Evolutionary conservation across 768 basidiomycete species (phyloP), one percentile per base, ranked within the genome.

Genomic region (Hygrocybe punicea): DNA sequence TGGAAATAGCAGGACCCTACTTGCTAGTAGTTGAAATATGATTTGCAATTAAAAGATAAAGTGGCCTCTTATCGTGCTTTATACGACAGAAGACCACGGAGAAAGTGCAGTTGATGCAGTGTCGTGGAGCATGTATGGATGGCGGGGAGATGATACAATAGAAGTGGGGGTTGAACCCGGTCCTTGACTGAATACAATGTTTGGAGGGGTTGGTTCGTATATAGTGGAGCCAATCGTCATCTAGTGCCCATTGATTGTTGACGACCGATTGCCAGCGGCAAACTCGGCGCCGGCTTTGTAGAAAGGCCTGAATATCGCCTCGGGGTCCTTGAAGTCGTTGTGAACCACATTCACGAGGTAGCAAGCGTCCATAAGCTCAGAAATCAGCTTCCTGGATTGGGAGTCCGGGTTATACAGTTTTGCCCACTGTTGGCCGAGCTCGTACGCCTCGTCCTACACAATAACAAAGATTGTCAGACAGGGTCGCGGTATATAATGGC

Each of bases 301-400:
- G 80, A 98, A 96, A 2, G 93, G 91, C 63, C 78, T 77, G 70
- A 95, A 98, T 72, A 98, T 95, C 19, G 87, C 87, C 48, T 88
- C 78, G 2, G 85, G 71, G 66, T 89, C 81, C 72, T 91, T 89
- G 84, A 92, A 98, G 70, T 96, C 88, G 74, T 97, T 97, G 72
- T 97, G 93, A 24, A 98, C 95, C 62, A 98, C 88, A 71, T 97
- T 97, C 63, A 97, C 93, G 61, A 98, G 86, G 75, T 84, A 86
- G 59, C 78, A 89, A 1, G 81, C 81, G 57, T 93, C 84, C 87
- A 97, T 91, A 66, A 93, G 71, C 35, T 84, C 81, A 59, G 78
- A 73, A 68, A 97, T 88, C 59, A 95, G 75, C 65, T 86, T 84
- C 54, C 86, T 84, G 14, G 91, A 84, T 2, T 81, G 77, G 1